Evolutionary conservation across 2,329 filamentous ascomycete genomes (phyloP).

Genomic region (Ceratocystis papillata): DNA sequence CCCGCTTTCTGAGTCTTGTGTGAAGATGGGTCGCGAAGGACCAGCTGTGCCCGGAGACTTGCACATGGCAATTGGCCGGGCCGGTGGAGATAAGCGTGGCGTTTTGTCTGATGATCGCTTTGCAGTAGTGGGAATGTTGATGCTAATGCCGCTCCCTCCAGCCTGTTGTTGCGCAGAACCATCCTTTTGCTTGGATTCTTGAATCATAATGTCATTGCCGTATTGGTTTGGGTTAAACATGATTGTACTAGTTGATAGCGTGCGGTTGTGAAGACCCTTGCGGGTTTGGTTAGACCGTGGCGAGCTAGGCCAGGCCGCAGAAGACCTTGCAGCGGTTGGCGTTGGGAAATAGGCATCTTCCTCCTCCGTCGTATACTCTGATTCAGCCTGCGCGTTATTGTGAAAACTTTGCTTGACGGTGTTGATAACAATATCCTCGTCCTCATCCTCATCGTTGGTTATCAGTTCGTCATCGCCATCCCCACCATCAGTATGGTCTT

Average conservation of each 20-base stretch:
- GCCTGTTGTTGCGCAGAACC: conserved; percentile 22
- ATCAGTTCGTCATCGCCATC: conserved; percentile 86
- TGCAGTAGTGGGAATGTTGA: conserved; percentile 33
- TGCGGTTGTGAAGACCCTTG: conserved; percentile 52
- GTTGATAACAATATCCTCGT: conserved; percentile 39
- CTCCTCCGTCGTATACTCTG: conserved; percentile 27
- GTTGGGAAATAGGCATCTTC: conserved; percentile 47
- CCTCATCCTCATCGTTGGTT: conserved; percentile 64
- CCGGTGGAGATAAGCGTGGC: conserved; percentile 35
- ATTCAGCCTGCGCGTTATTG: neutral
- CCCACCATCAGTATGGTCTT: conserved; percentile 58
- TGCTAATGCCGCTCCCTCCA: conserved; percentile 34
- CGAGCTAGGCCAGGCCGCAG: conserved; percentile 30
- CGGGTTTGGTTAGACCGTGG: conserved; percentile 30
- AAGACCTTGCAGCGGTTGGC: conserved; percentile 37
- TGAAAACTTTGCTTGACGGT: conserved; percentile 24
- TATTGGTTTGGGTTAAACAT: conserved; percentile 61
- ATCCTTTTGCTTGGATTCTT: conserved; percentile 22
- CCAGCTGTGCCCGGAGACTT: conserved; percentile 26
- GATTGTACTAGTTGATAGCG: conserved; percentile 71
- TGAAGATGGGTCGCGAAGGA: conserved; percentile 16
- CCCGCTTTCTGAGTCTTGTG: conserved; percentile 12
- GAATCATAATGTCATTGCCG: conserved; percentile 26
- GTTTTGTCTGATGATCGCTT: conserved; percentile 41
- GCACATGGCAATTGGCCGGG: conserved; percentile 46